phyloP scores from a whole-genome alignment of 2,329 filamentous ascomycete genomes.

The Passalora sequoiae region DNA sequence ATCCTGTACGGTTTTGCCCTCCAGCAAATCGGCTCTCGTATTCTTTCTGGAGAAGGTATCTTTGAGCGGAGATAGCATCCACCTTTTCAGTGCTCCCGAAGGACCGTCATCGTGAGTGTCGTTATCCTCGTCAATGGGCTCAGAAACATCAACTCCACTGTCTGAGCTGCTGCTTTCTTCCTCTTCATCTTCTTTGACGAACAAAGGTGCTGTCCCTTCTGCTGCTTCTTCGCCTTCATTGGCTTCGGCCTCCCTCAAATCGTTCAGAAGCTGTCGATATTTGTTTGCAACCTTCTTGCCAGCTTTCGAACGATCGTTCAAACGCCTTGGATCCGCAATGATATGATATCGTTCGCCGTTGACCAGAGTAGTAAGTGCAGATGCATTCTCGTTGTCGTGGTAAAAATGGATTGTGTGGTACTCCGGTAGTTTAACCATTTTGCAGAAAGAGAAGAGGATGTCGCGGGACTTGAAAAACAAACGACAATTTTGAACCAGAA shows the following conservation, averaged over 20 bases:
- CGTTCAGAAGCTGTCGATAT: slow-evolving; percentile 25
- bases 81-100: slow-evolving; percentile 26
- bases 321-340: slow-evolving; percentile 26
- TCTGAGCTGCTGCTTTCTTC: slow-evolving; percentile 21
- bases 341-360: slow-evolving; percentile 32
- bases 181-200: slow-evolving; percentile 19
- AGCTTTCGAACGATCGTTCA: slow-evolving; percentile 20
- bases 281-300: slow-evolving; percentile 19
- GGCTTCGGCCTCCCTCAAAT: slow-evolving; percentile 17
- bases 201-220: slow-evolving; percentile 16
- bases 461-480: not conserved
- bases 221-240: slow-evolving; percentile 10
- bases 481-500: too few relatives aligned
- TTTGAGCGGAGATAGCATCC: slow-evolving; percentile 29
- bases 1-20: slow-evolving; percentile 23
- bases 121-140: slow-evolving; percentile 15
- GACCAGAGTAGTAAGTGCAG: slow-evolving; percentile 30
- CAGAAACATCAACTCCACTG: slow-evolving; percentile 27
- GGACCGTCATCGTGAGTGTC: slow-evolving; percentile 16
- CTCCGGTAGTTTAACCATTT: slow-evolving; percentile 20
- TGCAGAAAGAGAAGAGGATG: not conserved
- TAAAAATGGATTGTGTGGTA: slow-evolving; percentile 33
- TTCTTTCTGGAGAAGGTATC: slow-evolving; percentile 12
- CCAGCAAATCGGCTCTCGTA: slow-evolving; percentile 4
- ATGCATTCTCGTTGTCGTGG: slow-evolving; percentile 30